Evolutionary conservation across 2,329 filamentous ascomycete genomes (phyloP).

Genomic region (Cercospora sp.): DNA sequence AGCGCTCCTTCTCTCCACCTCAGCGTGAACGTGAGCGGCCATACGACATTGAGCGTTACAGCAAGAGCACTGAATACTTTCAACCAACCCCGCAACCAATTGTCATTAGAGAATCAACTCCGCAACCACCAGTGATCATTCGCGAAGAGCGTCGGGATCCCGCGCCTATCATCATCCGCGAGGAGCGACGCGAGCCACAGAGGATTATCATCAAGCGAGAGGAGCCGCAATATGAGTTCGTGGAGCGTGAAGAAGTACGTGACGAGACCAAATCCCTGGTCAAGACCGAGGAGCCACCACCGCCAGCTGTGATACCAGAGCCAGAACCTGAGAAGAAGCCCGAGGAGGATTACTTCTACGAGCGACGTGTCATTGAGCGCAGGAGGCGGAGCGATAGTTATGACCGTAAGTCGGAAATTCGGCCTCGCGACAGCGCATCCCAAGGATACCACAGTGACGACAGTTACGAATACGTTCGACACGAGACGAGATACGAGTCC

Average conservation of each 20-base stretch:
- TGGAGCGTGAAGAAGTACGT: slow-evolving; percentile 56
- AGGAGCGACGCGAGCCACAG: slow-evolving; percentile 47
- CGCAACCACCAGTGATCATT: slow-evolving; percentile 51
- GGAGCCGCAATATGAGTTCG: slow-evolving; percentile 59
- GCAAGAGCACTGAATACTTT: slow-evolving; percentile 55
- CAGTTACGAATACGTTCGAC: slow-evolving; percentile 59
- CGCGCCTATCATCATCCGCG: slow-evolving; percentile 56
- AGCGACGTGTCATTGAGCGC: slow-evolving; percentile 56
- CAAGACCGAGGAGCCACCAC: slow-evolving; percentile 44
- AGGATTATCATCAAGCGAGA: slow-evolving; percentile 58
- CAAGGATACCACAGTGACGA: slow-evolving; percentile 60
- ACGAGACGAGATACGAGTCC: slow-evolving; percentile 43
- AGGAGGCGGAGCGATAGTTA: slow-evolving; percentile 45
- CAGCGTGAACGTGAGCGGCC: slow-evolving; percentile 41
- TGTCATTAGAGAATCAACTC: slow-evolving; percentile 54
- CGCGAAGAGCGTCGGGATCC: slow-evolving; percentile 50
- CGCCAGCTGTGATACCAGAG: slow-evolving; percentile 24
- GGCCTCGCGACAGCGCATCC: slow-evolving; percentile 55
- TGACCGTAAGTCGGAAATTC: slow-evolving; percentile 49
- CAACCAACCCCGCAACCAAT: slow-evolving; percentile 50
- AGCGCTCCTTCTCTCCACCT: slow-evolving; percentile 49
- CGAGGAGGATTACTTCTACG: slow-evolving; percentile 64
- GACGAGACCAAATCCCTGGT: slow-evolving; percentile 51
- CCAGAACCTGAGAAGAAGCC: slow-evolving; percentile 36
- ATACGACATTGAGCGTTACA: slow-evolving; percentile 53